Evolutionary conservation across 2,329 filamentous ascomycete genomes (phyloP).

Genomic region (Shiraia sp.): DNA sequence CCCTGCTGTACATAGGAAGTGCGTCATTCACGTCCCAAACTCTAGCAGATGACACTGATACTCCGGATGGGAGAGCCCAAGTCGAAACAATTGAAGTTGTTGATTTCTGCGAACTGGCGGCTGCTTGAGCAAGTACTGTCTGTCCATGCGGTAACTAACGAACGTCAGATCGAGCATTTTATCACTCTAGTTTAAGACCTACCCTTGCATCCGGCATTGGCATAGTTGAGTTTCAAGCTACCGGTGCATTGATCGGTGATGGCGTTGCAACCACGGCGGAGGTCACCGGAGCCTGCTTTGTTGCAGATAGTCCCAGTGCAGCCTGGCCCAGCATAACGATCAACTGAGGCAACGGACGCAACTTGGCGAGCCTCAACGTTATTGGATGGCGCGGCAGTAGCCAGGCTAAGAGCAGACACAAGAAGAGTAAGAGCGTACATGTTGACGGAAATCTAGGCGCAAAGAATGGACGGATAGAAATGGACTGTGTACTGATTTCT

Average conservation of each 20-base stretch:
- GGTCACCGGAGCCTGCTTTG: conserved; percentile 16
- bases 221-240: conserved; percentile 14
- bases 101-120: conserved; percentile 9
- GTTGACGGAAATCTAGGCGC: neutral
- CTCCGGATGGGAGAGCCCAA: conserved; percentile 11
- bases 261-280: conserved; percentile 13
- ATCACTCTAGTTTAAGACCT: neutral
- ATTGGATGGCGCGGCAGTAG: conserved; percentile 7
- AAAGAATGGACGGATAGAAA: neutral
- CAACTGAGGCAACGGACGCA: conserved; percentile 12
- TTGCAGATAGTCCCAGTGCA: conserved; percentile 18
- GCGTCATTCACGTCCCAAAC: too few species aligned
- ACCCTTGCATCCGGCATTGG: conserved; percentile 16
- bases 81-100: conserved; percentile 5
- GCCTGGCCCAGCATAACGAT: conserved; percentile 12
- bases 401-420: conserved; percentile 7
- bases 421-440: conserved; percentile 12
- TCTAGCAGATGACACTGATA: conserved; percentile 14
- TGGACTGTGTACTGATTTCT: neutral
- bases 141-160: conserved; percentile 11
- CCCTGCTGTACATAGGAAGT: too few species aligned
- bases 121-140: conserved; percentile 6
- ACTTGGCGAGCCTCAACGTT: conserved; percentile 8
- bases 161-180: too few species aligned
- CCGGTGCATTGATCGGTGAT: conserved; percentile 12